These are phyloP conservation scores for Fusarium virguliforme DNA, from an alignment of 2,329 filamentous ascomycete species.

Conservation along the genomic window DNA sequence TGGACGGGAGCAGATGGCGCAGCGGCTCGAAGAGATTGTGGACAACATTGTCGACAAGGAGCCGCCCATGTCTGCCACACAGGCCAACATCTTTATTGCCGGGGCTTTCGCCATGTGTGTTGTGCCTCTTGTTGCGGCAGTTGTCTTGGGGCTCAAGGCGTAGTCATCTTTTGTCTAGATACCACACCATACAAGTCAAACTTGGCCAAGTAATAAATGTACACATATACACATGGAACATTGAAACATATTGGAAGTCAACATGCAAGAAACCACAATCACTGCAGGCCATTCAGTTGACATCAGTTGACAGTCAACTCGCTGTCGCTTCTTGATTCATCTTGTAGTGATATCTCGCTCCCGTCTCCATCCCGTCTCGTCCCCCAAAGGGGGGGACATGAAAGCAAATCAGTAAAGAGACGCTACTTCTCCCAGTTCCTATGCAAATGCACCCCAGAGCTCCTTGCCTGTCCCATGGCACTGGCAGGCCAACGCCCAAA, in stretches of 20 bases:
- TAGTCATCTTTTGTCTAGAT: not conserved
- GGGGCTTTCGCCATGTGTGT: conserved; percentile 52
- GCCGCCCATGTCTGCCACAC: conserved; percentile 49
- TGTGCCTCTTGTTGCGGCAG: conserved; percentile 49
- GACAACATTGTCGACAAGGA: conserved; percentile 62
- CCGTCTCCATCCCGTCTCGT: conserved; percentile 6
- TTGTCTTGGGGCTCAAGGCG: conserved; percentile 10
- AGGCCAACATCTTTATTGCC: conserved; percentile 52
- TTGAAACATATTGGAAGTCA: not conserved
- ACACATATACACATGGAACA: not conserved
- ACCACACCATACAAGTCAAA: not conserved
- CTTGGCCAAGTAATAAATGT: not conserved
- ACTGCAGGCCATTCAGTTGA: not conserved
- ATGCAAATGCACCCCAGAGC: conserved; percentile 47
- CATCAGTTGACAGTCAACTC: conserved; percentile 15
- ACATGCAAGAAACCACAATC: not conserved
- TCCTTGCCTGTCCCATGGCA: conserved; percentile 8
- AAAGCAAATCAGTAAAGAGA: conserved; percentile 29
- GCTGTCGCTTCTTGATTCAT: conserved; percentile 27
- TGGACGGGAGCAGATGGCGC: conserved; percentile 86
- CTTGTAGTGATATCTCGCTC: conserved; percentile 6
- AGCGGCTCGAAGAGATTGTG: conserved; percentile 79
- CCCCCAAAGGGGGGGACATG: not conserved
- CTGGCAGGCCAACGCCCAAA: conserved; percentile 17
- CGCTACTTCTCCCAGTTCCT: conserved; percentile 41